Percentiles rank a stretch among this genome's conserved stretches.
Evolutionary conservation across 352 stramenopile species (phyloP).

Genomic region (Phytopythium ostracodes): DNA sequence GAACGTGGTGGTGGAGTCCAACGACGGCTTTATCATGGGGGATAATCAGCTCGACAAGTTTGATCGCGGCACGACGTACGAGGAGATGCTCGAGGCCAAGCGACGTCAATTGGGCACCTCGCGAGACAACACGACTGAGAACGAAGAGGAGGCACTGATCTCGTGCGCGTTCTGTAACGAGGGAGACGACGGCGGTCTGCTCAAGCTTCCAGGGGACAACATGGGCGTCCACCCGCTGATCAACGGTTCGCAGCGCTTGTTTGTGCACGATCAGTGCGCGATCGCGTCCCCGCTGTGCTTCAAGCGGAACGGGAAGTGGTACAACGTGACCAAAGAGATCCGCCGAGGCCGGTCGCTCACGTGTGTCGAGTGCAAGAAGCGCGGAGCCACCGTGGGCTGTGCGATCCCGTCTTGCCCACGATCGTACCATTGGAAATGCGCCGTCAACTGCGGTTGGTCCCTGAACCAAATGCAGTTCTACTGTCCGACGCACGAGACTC

Average conservation of each 20-base stretch:
- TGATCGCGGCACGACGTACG: slow-evolving; percentile 59
- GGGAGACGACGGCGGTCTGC: slow-evolving; percentile 60
- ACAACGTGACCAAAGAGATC: slow-evolving; percentile 83
- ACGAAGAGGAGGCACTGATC: slow-evolving; percentile 45
- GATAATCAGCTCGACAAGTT: slow-evolving; percentile 83
- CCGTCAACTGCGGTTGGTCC: slow-evolving; percentile 61
- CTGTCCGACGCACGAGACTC: slow-evolving; percentile 46
- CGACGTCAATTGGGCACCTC: slow-evolving; percentile 27
- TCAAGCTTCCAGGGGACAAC: slow-evolving; percentile 72
- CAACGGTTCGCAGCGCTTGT: slow-evolving; percentile 60
- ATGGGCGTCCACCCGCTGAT: slow-evolving; percentile 75
- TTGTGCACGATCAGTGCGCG: slow-evolving; percentile 84
- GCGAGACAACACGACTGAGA: slow-evolving; percentile 19
- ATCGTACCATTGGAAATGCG: slow-evolving; percentile 85
- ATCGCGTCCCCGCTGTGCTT: slow-evolving; percentile 84
- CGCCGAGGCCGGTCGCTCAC: slow-evolving; percentile 61
- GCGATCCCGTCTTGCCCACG: slow-evolving; percentile 53
- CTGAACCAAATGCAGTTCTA: slow-evolving; percentile 83
- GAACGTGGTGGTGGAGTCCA: too few relatives aligned
- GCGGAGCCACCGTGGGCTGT: slow-evolving; percentile 76
- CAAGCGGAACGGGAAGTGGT: slow-evolving; percentile 72
- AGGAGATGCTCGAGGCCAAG: slow-evolving; percentile 57
- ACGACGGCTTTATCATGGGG: slow-evolving; percentile 78
- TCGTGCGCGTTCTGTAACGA: slow-evolving; percentile 76
- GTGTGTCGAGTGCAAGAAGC: slow-evolving; percentile 66